Evolutionary conservation across 2,329 filamentous ascomycete genomes (phyloP).

Genomic region (Penicillium sp.): DNA sequence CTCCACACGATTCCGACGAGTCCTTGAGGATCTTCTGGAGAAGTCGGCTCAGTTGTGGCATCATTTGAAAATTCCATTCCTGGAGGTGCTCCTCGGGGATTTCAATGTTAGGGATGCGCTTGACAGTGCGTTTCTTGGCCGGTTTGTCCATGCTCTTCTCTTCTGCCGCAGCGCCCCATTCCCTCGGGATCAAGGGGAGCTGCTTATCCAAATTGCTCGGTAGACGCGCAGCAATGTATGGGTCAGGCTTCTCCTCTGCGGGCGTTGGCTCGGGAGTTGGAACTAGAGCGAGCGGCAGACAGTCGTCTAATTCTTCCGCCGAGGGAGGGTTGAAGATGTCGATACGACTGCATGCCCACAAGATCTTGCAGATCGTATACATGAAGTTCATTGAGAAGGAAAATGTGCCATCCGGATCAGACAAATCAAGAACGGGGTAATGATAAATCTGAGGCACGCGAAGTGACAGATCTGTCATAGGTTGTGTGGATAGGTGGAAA

Average conservation of each 20-base stretch:
- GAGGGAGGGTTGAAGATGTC: constrained; percentile 43
- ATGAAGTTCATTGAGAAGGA: constrained; percentile 46
- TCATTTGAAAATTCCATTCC: constrained; percentile 58
- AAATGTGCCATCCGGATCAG: constrained; percentile 40
- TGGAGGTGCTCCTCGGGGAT: constrained; percentile 56
- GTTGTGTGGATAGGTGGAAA: constrained; percentile 42
- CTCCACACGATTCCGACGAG: constrained; percentile 60
- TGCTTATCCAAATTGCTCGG: constrained; percentile 17
- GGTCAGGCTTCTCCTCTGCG: constrained; percentile 18
- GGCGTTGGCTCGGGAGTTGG: constrained; percentile 31
- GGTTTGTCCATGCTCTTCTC: constrained; percentile 31
- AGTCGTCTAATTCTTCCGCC: constrained; percentile 43
- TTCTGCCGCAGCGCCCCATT: constrained; percentile 21
- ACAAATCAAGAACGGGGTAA: constrained; percentile 44
- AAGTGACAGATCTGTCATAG: constrained; percentile 41
- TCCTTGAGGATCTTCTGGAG: constrained; percentile 59
- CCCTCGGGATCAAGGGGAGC: constrained; percentile 14
- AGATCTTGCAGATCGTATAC: constrained; percentile 43
- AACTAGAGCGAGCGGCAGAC: constrained; percentile 40
- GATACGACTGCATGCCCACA: constrained; percentile 42
- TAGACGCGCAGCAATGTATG: constrained; percentile 15
- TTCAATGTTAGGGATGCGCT: constrained; percentile 49
- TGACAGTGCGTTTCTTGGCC: constrained; percentile 41
- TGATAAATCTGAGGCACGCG: constrained; percentile 42
- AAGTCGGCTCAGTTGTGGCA: constrained; percentile 58